phyloP scores from a whole-genome alignment of 805 yeast species.

The Komagataella populi region DNA sequence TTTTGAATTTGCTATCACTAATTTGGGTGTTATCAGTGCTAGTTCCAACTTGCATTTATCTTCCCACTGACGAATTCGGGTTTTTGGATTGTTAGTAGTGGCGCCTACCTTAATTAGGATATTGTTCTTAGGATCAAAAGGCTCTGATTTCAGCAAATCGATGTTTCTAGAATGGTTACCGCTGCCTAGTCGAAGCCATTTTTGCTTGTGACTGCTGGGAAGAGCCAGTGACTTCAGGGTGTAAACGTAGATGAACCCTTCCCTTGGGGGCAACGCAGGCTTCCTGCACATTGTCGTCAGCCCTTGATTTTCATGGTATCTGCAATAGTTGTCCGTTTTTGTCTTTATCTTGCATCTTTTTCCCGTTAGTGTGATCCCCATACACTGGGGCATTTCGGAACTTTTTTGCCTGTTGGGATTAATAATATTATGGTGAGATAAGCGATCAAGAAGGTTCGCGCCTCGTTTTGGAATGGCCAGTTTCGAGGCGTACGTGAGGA shows the following conservation, averaged over 20 bases:
- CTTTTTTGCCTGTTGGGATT: neutral
- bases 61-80: neutral
- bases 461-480: neutral
- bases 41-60: neutral
- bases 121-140: neutral
- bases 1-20: neutral
- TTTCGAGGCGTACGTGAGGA: neutral
- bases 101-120: neutral
- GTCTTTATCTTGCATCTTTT: neutral
- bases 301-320: neutral
- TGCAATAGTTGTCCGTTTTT: neutral
- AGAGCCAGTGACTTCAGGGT: neutral
- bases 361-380: neutral
- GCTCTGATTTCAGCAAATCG: neutral
- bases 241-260: neutral
- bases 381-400: neutral
- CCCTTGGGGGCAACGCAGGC: neutral
- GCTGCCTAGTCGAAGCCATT: neutral
- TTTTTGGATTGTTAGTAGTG: neutral
- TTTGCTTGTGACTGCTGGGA: neutral
- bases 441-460: neutral
- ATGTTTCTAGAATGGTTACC: neutral
- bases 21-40: neutral
- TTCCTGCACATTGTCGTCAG: neutral
- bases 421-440: neutral